phyloP scores from a whole-genome alignment of 352 stramenopile genomes.

The Phytophthora pinifolia region DNA sequence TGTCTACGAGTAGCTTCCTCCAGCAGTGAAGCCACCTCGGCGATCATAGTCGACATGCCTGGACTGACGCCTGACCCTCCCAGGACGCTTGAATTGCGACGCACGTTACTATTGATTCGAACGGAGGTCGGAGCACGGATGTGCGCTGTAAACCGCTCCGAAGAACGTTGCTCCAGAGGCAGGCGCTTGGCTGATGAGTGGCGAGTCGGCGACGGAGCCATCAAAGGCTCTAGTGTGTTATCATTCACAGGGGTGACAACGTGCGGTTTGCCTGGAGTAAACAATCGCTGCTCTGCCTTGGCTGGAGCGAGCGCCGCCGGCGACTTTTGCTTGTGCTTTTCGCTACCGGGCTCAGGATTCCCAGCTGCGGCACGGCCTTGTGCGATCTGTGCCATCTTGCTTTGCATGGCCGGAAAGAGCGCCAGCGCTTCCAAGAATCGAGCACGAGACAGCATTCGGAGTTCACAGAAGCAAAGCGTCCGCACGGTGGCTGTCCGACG shows the following conservation, averaged over 20 bases:
- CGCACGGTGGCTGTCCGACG: constrained; percentile 58
- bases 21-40: constrained; percentile 37
- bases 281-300: constrained; percentile 10
- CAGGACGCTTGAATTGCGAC: constrained; percentile 24
- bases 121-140: constrained; percentile 36
- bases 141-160: constrained; percentile 24
- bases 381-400: constrained; percentile 59
- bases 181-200: constrained; percentile 20
- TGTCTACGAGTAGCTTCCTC: constrained; percentile 52
- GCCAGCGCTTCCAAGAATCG: constrained; percentile 57
- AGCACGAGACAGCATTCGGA: constrained; percentile 58
- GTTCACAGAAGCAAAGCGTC: constrained; percentile 71
- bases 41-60: constrained; percentile 47
- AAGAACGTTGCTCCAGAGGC: constrained; percentile 24
- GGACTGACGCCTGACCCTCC: constrained; percentile 24
- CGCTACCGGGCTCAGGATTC: constrained; percentile 11
- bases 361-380: constrained; percentile 24
- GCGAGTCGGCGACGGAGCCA: constrained; percentile 10
- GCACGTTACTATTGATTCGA: constrained; percentile 36
- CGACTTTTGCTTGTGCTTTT: constrained; percentile 25
- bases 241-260: constrained; percentile 1
- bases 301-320: constrained; percentile 13
- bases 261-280: background rate
- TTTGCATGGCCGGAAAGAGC: constrained; percentile 55
- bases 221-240: background rate